These are phyloP conservation scores for Scedosporium minutisporum DNA, from an alignment of 2,329 filamentous ascomycete species.

Conservation along the genomic window DNA sequence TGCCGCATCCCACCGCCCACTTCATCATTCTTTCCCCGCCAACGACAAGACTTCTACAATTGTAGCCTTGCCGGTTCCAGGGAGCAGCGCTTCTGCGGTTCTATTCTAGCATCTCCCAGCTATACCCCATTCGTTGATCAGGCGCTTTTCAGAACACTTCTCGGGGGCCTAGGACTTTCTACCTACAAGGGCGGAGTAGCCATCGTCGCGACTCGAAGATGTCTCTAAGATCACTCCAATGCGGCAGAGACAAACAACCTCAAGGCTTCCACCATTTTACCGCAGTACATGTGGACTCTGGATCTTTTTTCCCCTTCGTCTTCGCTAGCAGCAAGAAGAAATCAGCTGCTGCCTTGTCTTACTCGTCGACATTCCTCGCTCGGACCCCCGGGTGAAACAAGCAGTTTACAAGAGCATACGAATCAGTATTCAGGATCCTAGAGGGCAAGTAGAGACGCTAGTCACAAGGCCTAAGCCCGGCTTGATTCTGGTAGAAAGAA, in stretches of 20 bases:
- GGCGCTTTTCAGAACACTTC: too few relatives aligned
- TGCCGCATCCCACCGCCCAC: constrained; percentile 1
- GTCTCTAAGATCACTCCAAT: too few relatives aligned
- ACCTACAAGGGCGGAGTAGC: too few relatives aligned
- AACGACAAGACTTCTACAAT: background rate
- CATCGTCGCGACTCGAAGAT: too few relatives aligned
- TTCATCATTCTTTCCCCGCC: background rate
- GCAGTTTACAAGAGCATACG: too few relatives aligned
- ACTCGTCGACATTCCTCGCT: background rate
- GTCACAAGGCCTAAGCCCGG: background rate
- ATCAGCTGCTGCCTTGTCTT: background rate
- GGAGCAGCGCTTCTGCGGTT: background rate
- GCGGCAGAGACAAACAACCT: too few relatives aligned
- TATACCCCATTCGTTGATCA: too few relatives aligned
- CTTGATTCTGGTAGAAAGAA: background rate
- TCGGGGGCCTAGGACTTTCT: too few relatives aligned
- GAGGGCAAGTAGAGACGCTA: background rate
- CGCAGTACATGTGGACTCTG: too few relatives aligned
- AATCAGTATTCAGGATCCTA: background rate
- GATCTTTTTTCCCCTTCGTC: too few relatives aligned
- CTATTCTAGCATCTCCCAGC: background rate
- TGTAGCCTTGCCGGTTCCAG: background rate
- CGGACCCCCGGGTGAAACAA: too few relatives aligned
- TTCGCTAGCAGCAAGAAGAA: background rate
- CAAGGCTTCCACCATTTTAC: too few relatives aligned